Base-by-base conservation (phyloP, 257 asterid genomes). In the Eustoma russellianum region DNA sequence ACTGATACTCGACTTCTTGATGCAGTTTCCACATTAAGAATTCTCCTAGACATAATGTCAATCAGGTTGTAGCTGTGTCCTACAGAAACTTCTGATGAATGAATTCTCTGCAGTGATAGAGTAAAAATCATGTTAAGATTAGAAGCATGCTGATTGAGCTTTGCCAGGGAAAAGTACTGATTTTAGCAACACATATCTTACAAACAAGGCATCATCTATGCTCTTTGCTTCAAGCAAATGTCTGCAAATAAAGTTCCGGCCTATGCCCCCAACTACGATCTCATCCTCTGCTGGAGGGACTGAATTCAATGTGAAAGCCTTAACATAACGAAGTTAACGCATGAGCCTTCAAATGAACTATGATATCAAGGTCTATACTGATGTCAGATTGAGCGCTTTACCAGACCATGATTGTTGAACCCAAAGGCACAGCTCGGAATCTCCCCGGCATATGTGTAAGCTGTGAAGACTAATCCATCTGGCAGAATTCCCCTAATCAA, bases 361-460 rank as follows among this genome's bases (percentile, higher is more conserved):
- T 24, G 30, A 24, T 24, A 24, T 2, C 30, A 24, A 24, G n/a
- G n/a, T n/a, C n/a, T n/a, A n/a, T 24, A 1, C 30, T 24, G 30
- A 24, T 24, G 30, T 24, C 30, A 24, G 30, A 2, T 24, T 24
- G 30, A 24, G 30, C 3, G 3, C 30, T 50, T 17, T 79, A 85
- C 97, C 94, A 89, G 75, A 58, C 95, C 97, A 61, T 69, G 76
- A 56, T 46, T 79, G 63, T 83, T 89, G 76, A 86, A 86, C 33
- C 88, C 97, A 59, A 89, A 89, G 9, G 97, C 95, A 61, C 97
- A 89, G 77, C 86, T 89, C 5, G 97, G 95, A 2, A 89, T 90
- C 85, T 86, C 97, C 65, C 95, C 97, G 53, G 94, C 97, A 69
- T 89, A 86, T 5, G 97, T 89, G 52, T 89, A 89, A 59, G 96